Base-by-base conservation (phyloP, 805 yeast species). In the Maudiozyma saulgeensis region DNA sequence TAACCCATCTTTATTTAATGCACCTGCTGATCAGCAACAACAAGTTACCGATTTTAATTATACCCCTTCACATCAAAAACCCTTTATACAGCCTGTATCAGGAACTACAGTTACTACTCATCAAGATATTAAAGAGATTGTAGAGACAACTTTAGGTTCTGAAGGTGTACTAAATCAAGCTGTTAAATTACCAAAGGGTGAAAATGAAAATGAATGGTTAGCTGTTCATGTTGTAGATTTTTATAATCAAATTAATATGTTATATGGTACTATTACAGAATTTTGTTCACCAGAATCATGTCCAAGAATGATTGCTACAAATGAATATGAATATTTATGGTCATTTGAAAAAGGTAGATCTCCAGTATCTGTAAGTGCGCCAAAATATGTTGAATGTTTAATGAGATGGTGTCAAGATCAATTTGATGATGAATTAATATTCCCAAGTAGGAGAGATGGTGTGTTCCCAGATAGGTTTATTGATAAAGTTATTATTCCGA, bases 191-290 rank as follows among this genome's bases (percentile, higher is more conserved):
- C 99, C 99, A 16, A 85, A 79, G 57, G 98, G 93, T 52, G 99
- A 91, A 67, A 93, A 87, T 59, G 63, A 81, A 49, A 83, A 84
- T 59, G 99, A 91, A 66, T 91, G 99, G 99, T 69, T 91, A 49
- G 98, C 99, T 0, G 95, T 90, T 12, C 96, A 91, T 64, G 93
- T 91, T n/a, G 97, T 90, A 16, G 98, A 91, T 67, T 93, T 91
- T 63, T 91, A 87, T 70, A 90, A 90, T 65, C 99, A 91, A 65
- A 83, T 91, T 56, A 91, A 91, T 68, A 93, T 91, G 99, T 72
- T 91, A 7, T 91, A 93, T 59, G 96, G 97, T 9, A 81, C 97
- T 3, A 86, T 93, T 55, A 91, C 98, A 1, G 96, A 89, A 68
- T 90, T 93, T 62, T 93, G 99, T 66, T 88, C 97, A 0, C 97